A percentile compares a stretch with the other conserved stretches of the same genome.
Conservation (phyloP, 75 land plant genomes). For the Sequoiadendron giganteum region DNA sequence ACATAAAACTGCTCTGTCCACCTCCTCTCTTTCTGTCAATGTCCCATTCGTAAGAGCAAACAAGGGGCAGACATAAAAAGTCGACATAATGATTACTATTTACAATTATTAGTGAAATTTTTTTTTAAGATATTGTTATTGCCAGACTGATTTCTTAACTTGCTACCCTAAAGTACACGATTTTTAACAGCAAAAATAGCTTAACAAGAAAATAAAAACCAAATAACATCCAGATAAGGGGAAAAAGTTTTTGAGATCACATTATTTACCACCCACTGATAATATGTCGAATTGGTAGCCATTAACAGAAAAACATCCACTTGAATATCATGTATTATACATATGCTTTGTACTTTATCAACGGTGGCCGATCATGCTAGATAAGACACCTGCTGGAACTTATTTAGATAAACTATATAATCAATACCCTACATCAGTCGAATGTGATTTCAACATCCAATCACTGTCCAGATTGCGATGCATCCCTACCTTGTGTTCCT, state of each 20-base stretch:
- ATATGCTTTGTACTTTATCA: neutral
- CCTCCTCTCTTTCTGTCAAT: too few relatives aligned
- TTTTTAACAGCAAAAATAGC: neutral
- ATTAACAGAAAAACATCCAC: neutral
- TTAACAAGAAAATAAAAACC: neutral
- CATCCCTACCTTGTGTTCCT: conserved; percentile 64
- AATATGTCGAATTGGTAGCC: neutral
- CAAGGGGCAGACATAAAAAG: too few relatives aligned
- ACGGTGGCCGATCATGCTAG: too few relatives aligned
- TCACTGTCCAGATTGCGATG: conserved; percentile 48
- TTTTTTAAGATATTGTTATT: too few relatives aligned
- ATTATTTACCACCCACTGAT: neutral
- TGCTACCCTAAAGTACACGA: neutral
- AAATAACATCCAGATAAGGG: neutral
- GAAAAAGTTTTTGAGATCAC: neutral
- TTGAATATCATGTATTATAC: neutral
- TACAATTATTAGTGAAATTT: too few relatives aligned
- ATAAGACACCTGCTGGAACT: neutral
- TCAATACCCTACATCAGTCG: neutral
- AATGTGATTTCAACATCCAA: neutral
- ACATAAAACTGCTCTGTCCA: too few relatives aligned
- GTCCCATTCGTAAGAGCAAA: too few relatives aligned
- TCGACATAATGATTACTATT: too few relatives aligned
- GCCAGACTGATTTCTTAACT: neutral
- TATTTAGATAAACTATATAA: neutral